Percentiles rank a stretch among this genome's conserved stretches.
Conservation (phyloP, 306 rosid species). For the Erythrophleum fordii region DNA sequence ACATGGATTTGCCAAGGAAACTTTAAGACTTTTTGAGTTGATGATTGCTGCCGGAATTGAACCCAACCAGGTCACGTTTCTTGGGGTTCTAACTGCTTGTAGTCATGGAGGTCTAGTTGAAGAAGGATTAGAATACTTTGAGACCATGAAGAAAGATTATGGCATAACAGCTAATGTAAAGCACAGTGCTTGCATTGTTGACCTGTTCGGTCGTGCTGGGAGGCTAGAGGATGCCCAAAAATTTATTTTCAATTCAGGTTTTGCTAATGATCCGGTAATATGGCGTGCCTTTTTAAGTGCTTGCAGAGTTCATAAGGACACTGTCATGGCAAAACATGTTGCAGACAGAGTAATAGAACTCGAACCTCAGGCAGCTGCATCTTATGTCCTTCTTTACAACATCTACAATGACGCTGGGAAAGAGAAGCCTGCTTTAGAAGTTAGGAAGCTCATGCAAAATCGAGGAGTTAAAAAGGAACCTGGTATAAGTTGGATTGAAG, state of each 20-base stretch:
- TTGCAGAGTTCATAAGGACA: slow-evolving; percentile 58
- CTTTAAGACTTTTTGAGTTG: slow-evolving; percentile 52
- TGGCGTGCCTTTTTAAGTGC: slow-evolving; percentile 71
- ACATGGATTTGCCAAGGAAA: slow-evolving; percentile 59
- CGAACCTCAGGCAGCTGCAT: slow-evolving; percentile 59
- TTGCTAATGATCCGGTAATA: slow-evolving; percentile 56
- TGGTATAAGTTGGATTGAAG: slow-evolving; percentile 69
- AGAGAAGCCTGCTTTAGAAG: slow-evolving; percentile 45
- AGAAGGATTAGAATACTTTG: slow-evolving; percentile 57
- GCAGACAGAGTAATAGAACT: slow-evolving; percentile 61
- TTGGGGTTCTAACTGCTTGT: slow-evolving; percentile 67
- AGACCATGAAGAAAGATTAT: slow-evolving; percentile 51
- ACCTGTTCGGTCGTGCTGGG: slow-evolving; percentile 65
- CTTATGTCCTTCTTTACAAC: slow-evolving; percentile 69
- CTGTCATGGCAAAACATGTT: slow-evolving; percentile 45
- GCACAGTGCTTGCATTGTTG: slow-evolving; percentile 61
- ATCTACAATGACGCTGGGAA: slow-evolving; percentile 56
- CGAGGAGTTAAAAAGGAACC: slow-evolving; percentile 71
- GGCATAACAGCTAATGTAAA: slow-evolving; percentile 48
- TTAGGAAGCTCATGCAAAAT: slow-evolving; percentile 56
- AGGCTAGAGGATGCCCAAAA: slow-evolving; percentile 55
- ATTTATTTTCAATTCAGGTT: slow-evolving; percentile 49
- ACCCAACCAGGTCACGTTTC: slow-evolving; percentile 58
- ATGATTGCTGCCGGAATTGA: slow-evolving; percentile 49
- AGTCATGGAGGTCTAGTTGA: slow-evolving; percentile 68